Percentiles rank a stretch among this genome's conserved stretches.
Evolutionary conservation across 306 rosid genomes (phyloP).

Genomic region (Gleditsia sinensis): DNA sequence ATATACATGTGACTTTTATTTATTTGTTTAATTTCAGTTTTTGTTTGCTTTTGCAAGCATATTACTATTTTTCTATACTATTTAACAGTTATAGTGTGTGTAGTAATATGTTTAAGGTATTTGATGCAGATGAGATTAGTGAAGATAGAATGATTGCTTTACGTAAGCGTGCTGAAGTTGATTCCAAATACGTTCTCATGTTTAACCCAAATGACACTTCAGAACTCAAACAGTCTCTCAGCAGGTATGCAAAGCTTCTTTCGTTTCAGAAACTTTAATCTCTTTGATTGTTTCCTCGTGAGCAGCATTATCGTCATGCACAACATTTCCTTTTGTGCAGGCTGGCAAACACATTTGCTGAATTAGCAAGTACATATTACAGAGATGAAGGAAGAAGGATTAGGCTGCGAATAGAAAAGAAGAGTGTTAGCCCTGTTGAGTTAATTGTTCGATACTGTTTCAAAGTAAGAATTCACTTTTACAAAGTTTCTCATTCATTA

Average conservation of each 20-base stretch:
- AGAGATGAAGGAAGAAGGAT: constrained; percentile 87
- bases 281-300: background rate
- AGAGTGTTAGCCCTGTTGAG: constrained; percentile 60
- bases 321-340: constrained; percentile 40
- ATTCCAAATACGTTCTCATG: constrained; percentile 61
- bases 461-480: constrained; percentile 59
- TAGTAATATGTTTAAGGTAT: constrained; percentile 19
- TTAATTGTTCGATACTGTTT: constrained; percentile 82
- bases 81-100: background rate
- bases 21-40: background rate
- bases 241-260: constrained; percentile 48
- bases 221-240: constrained; percentile 58
- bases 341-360: constrained; percentile 67
- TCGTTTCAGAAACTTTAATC: background rate
- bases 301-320: background rate
- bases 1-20: background rate
- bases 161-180: constrained; percentile 89
- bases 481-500: background rate
- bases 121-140: constrained; percentile 62
- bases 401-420: constrained; percentile 79
- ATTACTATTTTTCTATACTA: background rate
- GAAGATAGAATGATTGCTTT: constrained; percentile 91
- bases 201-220: constrained; percentile 62
- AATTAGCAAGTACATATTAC: constrained; percentile 65
- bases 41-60: constrained; percentile 6